A percentile compares a stretch with the other conserved stretches of the same genome.
Evolutionary conservation across 139 green algal genomes (phyloP).

Genomic region (Pycnococcus provasolii): DNA sequence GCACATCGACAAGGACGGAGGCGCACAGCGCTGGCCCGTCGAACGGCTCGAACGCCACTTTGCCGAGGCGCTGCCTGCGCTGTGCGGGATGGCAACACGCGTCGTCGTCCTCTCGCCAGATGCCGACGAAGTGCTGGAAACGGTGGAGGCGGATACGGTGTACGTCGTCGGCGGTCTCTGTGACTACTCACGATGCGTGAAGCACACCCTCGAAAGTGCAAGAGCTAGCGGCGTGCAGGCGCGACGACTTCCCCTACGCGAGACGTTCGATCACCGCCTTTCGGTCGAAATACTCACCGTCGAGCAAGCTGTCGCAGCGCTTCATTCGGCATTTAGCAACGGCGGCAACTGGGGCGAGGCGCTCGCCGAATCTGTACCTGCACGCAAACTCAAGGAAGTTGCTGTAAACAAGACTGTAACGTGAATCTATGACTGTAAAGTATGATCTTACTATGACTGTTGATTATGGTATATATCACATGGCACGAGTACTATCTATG

Average conservation of each 20-base stretch:
- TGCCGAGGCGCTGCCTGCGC: no score
- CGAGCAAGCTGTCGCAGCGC: background rate
- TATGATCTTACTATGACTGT: no score
- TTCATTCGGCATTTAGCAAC: background rate
- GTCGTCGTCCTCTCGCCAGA: conserved; percentile 3
- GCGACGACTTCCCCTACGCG: background rate
- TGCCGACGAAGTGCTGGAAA: background rate
- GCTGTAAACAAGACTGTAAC: no score
- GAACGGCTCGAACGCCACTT: no score
- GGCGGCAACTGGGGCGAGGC: background rate
- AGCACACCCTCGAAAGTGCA: background rate
- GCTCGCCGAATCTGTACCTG: background rate
- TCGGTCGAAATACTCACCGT: background rate
- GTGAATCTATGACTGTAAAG: no score
- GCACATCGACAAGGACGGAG: no score
- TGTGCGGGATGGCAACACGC: background rate
- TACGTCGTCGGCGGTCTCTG: conserved; percentile 6
- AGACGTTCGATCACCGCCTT: background rate
- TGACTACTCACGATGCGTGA: background rate
- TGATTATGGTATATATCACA: no score
- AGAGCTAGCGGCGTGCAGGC: background rate
- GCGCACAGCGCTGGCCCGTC: no score
- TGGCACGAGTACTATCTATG: no score
- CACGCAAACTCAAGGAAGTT: no score
- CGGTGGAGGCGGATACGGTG: background rate